Evolutionary conservation across 108 stramenopile species (phyloP), one percentile per base, ranked within the genome.

Genomic region (Skeletonema grethae): DNA sequence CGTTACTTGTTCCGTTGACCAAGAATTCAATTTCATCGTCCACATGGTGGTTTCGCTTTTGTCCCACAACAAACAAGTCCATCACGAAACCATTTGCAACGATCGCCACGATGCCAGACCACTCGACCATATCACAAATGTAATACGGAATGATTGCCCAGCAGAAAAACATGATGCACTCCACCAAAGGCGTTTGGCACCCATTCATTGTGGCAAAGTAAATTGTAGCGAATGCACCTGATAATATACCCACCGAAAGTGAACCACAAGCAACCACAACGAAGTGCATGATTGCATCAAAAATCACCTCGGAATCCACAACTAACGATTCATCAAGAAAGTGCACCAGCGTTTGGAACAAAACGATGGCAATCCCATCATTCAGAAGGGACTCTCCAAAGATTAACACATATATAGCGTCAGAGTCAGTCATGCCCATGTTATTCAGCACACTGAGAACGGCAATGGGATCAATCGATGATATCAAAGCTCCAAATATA

Each of bases 361-460:
- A 82, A 65, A 82, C 88, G 73, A 90, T 88, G 80, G 96, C 91
- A 36, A 98, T 93, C 11, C 96, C 98, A 76, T 98, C 98, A 72
- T 97, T 98, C 64, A 98, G 74, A n/a, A 98, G 75, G 5, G 84
- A 79, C 82, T 98, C 98, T 7, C 98, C 98, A 79, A 98, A 97
- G 12, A 97, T 88, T 46, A 98, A 73, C 0, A 91, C 84, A 67
- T 93, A 97, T 22, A 96, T 64, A 3, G 93, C 89, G 62, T 93
- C 91, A 22, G 88, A 74, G 29, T 94, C 83, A 4, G 80, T 79
- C 59, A 96, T 77, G 34, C 92, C 92, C 57, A 96, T 86, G 59
- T 77, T 86, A 20, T 82, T 65, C 43, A 96, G 63, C 41, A 96
- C 87, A 65, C 90, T 87, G 28, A 96, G 73, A 2, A 89, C 85